Evolutionary conservation across 2,329 filamentous ascomycete genomes (phyloP), one percentile per base, ranked within the genome.

Genomic region (Xylaria sp.): DNA sequence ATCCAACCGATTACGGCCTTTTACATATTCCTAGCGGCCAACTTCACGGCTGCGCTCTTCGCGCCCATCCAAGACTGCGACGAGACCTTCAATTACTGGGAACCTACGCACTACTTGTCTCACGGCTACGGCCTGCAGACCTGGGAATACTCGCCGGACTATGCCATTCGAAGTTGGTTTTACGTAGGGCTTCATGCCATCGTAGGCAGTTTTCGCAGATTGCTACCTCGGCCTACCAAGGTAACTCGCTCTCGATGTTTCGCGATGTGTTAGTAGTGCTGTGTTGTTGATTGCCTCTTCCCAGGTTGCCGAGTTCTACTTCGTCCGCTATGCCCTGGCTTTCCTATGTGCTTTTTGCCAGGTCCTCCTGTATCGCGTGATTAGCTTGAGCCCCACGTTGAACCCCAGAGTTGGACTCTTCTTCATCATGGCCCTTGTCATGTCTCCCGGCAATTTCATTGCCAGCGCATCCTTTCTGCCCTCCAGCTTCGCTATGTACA

Each of bases 71-170:
- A 97, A 79, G 96, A 99, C 80, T 99, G 96, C 78, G 96, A 99
- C 76, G 96, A 99, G 83, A 95, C 95, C 12, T 99, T 97, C 86
- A 99, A 99, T 80, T 99, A 97, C 84, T 99, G 95, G 94, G 96
- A 99, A 76, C 95, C 96, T 0, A 90, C 94, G 0, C 96, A 99
- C 80, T 99, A 97, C 80, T 87, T 99, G 32, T 91, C 90, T 67
- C 94, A 97, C 83, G 93, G 93, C 74, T 95, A 97, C 77, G 96
- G 95, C 45, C 85, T 97, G 59, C 94, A 99, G 82, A 99, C 96
- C 0, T 99, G 96, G 96, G 96, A 99, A 80, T 99, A 98, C 81
- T 97, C 95, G 0, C 96, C 96, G 5, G 91, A 95, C 66, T 98
- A 92, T 81, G 93, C 94, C 59, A 97, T 99, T 74, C 90, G 96